Base-by-base conservation (phyloP, 2,329 filamentous ascomycete species). In the Gaeumannomyces sp. region DNA sequence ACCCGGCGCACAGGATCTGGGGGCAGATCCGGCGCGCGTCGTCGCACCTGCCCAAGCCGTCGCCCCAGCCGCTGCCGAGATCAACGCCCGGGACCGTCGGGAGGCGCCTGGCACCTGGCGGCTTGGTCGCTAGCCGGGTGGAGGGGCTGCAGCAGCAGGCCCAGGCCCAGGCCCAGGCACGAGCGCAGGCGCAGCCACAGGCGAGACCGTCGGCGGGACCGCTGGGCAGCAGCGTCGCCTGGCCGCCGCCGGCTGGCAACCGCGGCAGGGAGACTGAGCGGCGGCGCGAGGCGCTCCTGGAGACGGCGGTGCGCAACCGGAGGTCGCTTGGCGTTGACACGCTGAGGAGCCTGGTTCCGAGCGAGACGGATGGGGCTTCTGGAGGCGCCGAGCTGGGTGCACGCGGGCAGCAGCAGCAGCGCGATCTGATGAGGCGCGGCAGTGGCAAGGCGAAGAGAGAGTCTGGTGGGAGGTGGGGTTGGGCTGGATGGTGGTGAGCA, bases 401-500 rank as follows among this genome's bases (percentile, higher is more conserved):
- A 11, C 19, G 59, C 22, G 27, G n/a, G 2, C 50, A 58, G n/a
- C 33, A n/a, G 8, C 22, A 63, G 14, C 57, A 53, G 29, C n/a
- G 59, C 22, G 59, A 58, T 11, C 22, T 29, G 22, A 31, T 45
- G 10, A 13, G 27, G 27, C 16, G 56, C 25, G 27, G 56, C 11
- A 53, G 22, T 33, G 31, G 25, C 22, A 62, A 63, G 35, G 59
- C 28, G n/a, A 60, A 62, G 28, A 29, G 53, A 28, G 62, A 50
- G 45, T 10, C 53, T 6, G 64, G 33, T 60, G 64, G 65, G 14
- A 68, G 68, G 59, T 71, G 70, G 70, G 66, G 67, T n/a, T 71
- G 65, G 69, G 61, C 66, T 33, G 68, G 67, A 3, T 71, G 69
- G 70, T 70, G 69, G 63, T 67, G 62, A 25, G 68, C 31, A 64